Evolutionary conservation across 2,329 filamentous ascomycete genomes (phyloP).

Genomic region (Cladosporium phlei): DNA sequence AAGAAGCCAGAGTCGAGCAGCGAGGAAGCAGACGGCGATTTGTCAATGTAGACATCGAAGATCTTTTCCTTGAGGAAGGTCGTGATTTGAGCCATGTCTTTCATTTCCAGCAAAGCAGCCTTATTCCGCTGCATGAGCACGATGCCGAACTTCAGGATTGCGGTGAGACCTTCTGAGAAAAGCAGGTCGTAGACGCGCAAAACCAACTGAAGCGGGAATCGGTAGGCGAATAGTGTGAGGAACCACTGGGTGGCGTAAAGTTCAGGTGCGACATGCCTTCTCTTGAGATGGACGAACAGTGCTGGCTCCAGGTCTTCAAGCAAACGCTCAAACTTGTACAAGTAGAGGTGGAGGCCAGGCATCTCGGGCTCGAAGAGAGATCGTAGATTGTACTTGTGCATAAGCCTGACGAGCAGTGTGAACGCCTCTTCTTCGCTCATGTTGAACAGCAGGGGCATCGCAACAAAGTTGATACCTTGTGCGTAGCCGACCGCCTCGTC

Average conservation of each 20-base stretch:
- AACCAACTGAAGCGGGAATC: slow-evolving; percentile 92
- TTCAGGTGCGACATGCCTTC: slow-evolving; percentile 80
- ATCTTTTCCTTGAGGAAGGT: slow-evolving; percentile 88
- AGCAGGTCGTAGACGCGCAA: slow-evolving; percentile 96
- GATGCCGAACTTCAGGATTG: slow-evolving; percentile 90
- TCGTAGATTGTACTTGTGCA: slow-evolving; percentile 92
- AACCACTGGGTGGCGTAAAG: slow-evolving; percentile 99
- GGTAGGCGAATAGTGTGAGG: slow-evolving; percentile 94
- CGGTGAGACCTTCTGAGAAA: slow-evolving; percentile 79
- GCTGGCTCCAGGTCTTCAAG: slow-evolving; percentile 92
- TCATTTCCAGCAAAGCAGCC: slow-evolving; percentile 69
- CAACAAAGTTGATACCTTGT: slow-evolving; percentile 97
- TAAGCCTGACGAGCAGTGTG: slow-evolving; percentile 82
- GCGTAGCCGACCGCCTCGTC: slow-evolving; percentile 94
- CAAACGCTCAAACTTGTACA: slow-evolving; percentile 92
- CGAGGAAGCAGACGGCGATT: slow-evolving; percentile 83
- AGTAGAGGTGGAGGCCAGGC: slow-evolving; percentile 86
- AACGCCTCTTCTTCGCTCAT: slow-evolving; percentile 98
- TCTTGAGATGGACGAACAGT: slow-evolving; percentile 87
- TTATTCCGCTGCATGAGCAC: slow-evolving; percentile 96
- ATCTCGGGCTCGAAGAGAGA: slow-evolving; percentile 94
- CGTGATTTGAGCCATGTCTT: slow-evolving; percentile 85
- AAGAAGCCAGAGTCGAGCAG: slow-evolving; percentile 97
- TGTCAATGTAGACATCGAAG: slow-evolving; percentile 96
- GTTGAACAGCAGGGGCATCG: slow-evolving; percentile 94